phyloP scores from a whole-genome alignment of 2,329 filamentous ascomycete species.

The Hypoxylon rubiginosum region DNA sequence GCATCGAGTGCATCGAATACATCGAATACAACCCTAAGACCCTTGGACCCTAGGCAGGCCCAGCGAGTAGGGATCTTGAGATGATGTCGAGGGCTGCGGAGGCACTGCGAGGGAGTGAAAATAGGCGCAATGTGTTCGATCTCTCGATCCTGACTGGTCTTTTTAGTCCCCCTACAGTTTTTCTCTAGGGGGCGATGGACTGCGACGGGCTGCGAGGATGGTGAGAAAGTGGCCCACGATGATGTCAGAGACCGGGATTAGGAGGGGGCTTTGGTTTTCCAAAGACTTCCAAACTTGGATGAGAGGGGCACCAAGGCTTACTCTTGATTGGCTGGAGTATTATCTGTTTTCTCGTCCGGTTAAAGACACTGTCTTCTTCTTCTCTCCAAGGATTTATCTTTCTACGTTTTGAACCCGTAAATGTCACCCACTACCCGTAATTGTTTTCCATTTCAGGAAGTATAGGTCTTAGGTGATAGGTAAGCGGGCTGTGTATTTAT shows the following conservation, averaged over 20 bases:
- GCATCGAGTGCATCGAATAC: slow-evolving; percentile 28
- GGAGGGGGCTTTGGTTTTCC: slow-evolving; percentile 24
- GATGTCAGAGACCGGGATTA: slow-evolving; percentile 38
- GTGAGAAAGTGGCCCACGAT: slow-evolving; percentile 26
- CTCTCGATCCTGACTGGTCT: slow-evolving; percentile 28
- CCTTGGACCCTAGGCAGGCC: slow-evolving; percentile 19
- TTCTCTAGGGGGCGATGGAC: background rate
- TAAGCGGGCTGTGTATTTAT: slow-evolving; percentile 9
- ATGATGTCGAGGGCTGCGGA: slow-evolving; percentile 13
- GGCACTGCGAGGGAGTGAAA: too few species aligned
- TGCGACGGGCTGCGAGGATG: slow-evolving; percentile 4
- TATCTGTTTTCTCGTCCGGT: slow-evolving; percentile 15
- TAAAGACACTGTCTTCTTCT: slow-evolving; percentile 12
- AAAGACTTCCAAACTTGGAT: slow-evolving; percentile 19
- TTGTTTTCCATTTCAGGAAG: slow-evolving; percentile 33
- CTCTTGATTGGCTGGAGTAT: slow-evolving; percentile 7
- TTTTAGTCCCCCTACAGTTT: slow-evolving; percentile 13
- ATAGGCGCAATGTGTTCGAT: slow-evolving; percentile 11
- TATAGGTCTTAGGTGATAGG: background rate
- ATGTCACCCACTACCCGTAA: slow-evolving; percentile 15
- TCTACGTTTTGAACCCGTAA: slow-evolving; percentile 25
- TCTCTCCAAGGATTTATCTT: background rate
- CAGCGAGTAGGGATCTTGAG: slow-evolving; percentile 2
- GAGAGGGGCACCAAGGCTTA: slow-evolving; percentile 3
- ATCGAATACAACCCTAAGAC: slow-evolving; percentile 32